A percentile compares a stretch with the other conserved stretches of the same genome.
Evolutionary conservation across 352 stramenopile species (phyloP).

Genomic region (Saprolegnia diclina): DNA sequence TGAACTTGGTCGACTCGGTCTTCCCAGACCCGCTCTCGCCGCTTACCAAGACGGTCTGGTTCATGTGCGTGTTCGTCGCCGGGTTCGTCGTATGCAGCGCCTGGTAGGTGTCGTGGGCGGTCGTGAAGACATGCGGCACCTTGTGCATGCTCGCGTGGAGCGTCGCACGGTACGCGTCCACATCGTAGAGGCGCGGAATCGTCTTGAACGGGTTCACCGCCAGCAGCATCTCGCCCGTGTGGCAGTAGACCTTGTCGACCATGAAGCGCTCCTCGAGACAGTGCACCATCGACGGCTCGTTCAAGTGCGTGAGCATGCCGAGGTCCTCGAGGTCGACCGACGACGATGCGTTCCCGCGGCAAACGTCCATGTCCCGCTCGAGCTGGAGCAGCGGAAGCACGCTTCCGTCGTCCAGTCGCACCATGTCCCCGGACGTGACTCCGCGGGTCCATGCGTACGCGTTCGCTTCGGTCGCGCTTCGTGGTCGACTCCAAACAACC

Average conservation of each 20-base stretch:
- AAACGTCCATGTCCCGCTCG: conserved; percentile 22
- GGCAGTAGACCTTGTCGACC: conserved; percentile 41
- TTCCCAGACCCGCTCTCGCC: conserved; percentile 35
- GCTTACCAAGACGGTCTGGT: conserved; percentile 33
- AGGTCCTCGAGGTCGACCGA: conserved; percentile 54
- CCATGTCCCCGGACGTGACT: not conserved
- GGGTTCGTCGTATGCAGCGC: conserved; percentile 12
- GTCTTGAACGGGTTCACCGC: conserved; percentile 31
- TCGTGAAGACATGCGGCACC: conserved; percentile 32
- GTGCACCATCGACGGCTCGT: conserved; percentile 75
- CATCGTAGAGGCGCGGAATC: conserved; percentile 24
- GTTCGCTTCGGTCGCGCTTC: not conserved
- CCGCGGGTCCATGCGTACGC: conserved; percentile 19
- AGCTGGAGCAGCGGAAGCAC: not conserved
- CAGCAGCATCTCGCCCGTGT: conserved; percentile 28
- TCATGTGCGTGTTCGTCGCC: conserved; percentile 14
- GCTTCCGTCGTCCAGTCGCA: conserved; percentile 15
- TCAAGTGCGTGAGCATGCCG: conserved; percentile 64
- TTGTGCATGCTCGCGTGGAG: not conserved
- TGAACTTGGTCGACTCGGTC: conserved; percentile 36
- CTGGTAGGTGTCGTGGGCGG: conserved; percentile 29
- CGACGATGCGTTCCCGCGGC: conserved; percentile 16
- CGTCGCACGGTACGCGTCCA: conserved; percentile 12
- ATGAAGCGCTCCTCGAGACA: conserved; percentile 68
- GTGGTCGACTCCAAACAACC: conserved; percentile 6